Evolutionary conservation across 2,329 filamentous ascomycete species (phyloP).

Genomic region (Talaromyces pinophilus): DNA sequence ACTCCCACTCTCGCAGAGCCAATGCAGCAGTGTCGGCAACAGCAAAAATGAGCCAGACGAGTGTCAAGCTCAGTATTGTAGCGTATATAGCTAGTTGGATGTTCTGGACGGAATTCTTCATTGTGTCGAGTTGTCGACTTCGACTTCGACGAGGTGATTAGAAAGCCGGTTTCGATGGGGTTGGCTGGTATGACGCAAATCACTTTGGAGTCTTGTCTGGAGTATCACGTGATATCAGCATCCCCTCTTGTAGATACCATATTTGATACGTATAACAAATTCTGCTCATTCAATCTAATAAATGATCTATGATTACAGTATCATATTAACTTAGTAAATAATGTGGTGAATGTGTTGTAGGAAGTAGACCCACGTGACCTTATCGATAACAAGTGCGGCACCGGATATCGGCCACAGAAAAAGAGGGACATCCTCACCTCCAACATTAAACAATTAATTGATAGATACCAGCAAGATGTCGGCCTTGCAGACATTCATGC

Average conservation of each 20-base stretch:
- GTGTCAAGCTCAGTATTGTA: constrained; percentile 9
- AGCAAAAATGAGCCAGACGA: constrained; percentile 15
- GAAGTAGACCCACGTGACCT: constrained; percentile 31
- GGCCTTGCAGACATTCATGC: constrained; percentile 51
- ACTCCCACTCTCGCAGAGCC: constrained; percentile 12
- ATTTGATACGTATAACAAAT: neutral
- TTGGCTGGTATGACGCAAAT: constrained; percentile 21
- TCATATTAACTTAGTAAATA: neutral
- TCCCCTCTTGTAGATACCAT: neutral
- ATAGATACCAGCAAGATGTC: constrained; percentile 41
- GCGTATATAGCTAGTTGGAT: constrained; percentile 19
- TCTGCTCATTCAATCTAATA: neutral
- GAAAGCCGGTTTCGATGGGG: neutral
- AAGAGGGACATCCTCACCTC: constrained; percentile 24
- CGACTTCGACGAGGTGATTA: neutral
- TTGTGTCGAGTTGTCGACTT: neutral
- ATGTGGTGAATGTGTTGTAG: neutral
- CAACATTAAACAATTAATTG: neutral
- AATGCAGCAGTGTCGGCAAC: constrained; percentile 16
- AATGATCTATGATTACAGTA: neutral
- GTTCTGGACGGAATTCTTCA: constrained; percentile 18
- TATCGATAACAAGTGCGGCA: constrained; percentile 36
- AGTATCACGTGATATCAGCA: constrained; percentile 6
- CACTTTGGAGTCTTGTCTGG: neutral
- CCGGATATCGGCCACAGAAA: constrained; percentile 28